These are phyloP conservation scores for Cokeromyces recurvatus DNA, from an alignment of 371 early-diverging fungal genomes.

Conservation along the genomic window DNA sequence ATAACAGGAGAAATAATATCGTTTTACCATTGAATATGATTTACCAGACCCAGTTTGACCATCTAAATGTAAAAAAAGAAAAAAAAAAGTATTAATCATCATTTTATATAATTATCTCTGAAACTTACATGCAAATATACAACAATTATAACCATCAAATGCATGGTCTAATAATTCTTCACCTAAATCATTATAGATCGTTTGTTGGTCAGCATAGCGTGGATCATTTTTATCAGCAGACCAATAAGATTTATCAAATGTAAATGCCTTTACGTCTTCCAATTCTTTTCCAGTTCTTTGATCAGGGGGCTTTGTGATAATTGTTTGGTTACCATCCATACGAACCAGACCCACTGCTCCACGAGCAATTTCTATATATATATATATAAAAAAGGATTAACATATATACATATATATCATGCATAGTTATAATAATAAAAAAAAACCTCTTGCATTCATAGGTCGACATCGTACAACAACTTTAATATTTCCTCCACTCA, in stretches of 20 bases:
- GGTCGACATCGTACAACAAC: conserved; percentile 80
- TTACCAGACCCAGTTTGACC: conserved; percentile 89
- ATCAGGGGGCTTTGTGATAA: conserved; percentile 53
- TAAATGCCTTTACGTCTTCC: conserved; percentile 61
- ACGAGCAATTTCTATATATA: conserved; percentile 52
- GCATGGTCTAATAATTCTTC: conserved; percentile 79
- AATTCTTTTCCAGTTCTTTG: conserved; percentile 32
- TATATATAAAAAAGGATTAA: background rate
- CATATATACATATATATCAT: background rate
- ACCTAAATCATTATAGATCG: conserved; percentile 75
- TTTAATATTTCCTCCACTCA: conserved; percentile 55
- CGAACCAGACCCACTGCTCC: conserved; percentile 59
- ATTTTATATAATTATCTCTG: background rate
- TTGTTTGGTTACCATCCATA: conserved; percentile 72
- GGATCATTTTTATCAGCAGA: conserved; percentile 63
- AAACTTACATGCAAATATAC: conserved; percentile 78
- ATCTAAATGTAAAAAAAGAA: conserved; percentile 44
- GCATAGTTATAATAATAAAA: background rate
- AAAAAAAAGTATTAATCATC: background rate
- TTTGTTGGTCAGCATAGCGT: conserved; percentile 72
- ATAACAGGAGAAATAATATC: background rate
- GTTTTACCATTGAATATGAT: conserved; percentile 76
- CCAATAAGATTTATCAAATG: conserved; percentile 86
- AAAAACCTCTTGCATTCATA: conserved; percentile 63
- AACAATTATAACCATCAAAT: conserved; percentile 83